Percentiles rank a stretch among this genome's conserved stretches.
Conservation (phyloP, 1,284 basidiomycete species). For the Coriolopsis trogii region DNA sequence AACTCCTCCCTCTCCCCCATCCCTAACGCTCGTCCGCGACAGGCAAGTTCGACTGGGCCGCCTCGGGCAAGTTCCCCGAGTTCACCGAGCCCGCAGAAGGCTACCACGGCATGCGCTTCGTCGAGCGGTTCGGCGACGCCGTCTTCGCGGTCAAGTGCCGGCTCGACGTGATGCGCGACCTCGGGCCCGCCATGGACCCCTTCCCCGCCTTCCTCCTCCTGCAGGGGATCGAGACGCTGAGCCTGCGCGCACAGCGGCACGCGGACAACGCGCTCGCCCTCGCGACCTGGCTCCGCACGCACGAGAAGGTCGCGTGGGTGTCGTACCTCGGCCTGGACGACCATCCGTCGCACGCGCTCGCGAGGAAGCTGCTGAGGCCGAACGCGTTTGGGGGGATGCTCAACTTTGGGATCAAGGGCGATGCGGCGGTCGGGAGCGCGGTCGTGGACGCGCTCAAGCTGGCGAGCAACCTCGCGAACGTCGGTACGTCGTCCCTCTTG, state of each 20-base stretch:
- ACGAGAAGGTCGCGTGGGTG: slow-evolving; percentile 80
- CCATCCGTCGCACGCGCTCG: slow-evolving; percentile 68
- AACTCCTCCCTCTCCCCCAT: not conserved
- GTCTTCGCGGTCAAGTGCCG: slow-evolving; percentile 80
- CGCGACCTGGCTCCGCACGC: slow-evolving; percentile 73
- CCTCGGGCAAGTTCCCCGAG: slow-evolving; percentile 77
- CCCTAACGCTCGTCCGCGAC: not conserved
- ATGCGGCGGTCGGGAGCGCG: slow-evolving; percentile 57
- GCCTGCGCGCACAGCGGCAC: slow-evolving; percentile 79
- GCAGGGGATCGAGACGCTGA: slow-evolving; percentile 87
- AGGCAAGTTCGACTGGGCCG: slow-evolving; percentile 88
- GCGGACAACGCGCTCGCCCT: slow-evolving; percentile 76
- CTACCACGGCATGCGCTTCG: slow-evolving; percentile 80
- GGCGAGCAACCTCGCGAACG: slow-evolving; percentile 78
- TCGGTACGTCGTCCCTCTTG: slow-evolving; percentile 44
- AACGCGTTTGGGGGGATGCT: slow-evolving; percentile 77
- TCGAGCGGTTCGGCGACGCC: slow-evolving; percentile 73
- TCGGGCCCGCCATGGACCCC: slow-evolving; percentile 81
- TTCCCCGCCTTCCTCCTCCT: slow-evolving; percentile 83
- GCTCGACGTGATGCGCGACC: slow-evolving; percentile 75
- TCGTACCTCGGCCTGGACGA: slow-evolving; percentile 75
- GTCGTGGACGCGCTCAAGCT: slow-evolving; percentile 79
- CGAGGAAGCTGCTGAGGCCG: slow-evolving; percentile 59
- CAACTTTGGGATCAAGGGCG: slow-evolving; percentile 81
- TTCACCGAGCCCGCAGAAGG: slow-evolving; percentile 85